Evolutionary conservation across 2,329 filamentous ascomycete genomes (phyloP), one percentile per base, ranked within the genome.

Genomic region (Sphaceloma murrayae): DNA sequence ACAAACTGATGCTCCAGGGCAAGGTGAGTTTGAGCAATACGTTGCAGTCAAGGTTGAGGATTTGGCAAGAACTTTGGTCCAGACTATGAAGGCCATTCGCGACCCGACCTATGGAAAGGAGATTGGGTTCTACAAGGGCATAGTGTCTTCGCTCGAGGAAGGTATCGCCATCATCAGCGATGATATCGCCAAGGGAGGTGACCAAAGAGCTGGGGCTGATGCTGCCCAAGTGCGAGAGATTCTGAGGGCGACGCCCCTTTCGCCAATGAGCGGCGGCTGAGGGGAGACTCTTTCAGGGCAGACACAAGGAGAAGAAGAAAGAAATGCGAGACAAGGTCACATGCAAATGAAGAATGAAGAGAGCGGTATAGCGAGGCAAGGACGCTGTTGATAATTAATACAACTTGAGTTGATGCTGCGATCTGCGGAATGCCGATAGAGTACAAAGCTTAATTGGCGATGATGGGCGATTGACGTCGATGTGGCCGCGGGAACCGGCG

Each of bases 391-490:
- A n/a, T n/a, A n/a, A n/a, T n/a, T n/a, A n/a, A n/a, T n/a, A n/a
- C n/a, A n/a, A n/a, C n/a, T n/a, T n/a, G n/a, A n/a, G n/a, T n/a
- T n/a, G n/a, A n/a, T n/a, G n/a, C n/a, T n/a, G 11, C 24, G 36
- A 40, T 40, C 36, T 40, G 36, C 36, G 30, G 36, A n/a, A 17
- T 27, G 26, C 36, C 36, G 36, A 40, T 40, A 40, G 22, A 30
- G 31, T 13, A 11, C 27, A 40, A 40, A 26, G 16, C 30, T 40
- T 29, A 27, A 26, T 30, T 3, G 9, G 14, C 22, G 24, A 40
- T 40, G 36, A 40, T 40, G 17, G 36, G 17, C 36, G 8, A 18
- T 16, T 40, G 36, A 40, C 36, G 36, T 40, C 36, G 33, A 27
- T 22, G 10, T 14, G 30, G 36, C 27, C 13, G 30, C 27, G 21